A percentile compares a stretch with the other conserved stretches of the same genome.
These are phyloP conservation scores for Eudorina sp. DNA, from an alignment of 139 green algal genomes.

Conservation along the genomic window DNA sequence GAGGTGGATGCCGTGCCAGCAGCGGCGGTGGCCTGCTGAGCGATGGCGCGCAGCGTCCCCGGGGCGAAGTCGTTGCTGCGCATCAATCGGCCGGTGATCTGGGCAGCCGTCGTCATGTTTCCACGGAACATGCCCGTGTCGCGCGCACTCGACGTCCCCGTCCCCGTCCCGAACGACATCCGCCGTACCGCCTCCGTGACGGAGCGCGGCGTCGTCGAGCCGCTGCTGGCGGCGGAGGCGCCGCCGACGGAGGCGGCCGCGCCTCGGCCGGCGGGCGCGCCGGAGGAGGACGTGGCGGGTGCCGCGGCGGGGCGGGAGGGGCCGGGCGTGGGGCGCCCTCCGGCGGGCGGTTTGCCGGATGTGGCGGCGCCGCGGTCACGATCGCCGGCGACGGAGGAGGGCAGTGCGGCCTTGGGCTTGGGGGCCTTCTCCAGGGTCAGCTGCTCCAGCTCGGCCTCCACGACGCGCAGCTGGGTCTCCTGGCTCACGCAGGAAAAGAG, in stretches of 20 bases:
- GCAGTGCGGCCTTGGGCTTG: neutral
- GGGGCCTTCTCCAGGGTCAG: slow-evolving; percentile 27
- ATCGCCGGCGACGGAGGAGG: neutral
- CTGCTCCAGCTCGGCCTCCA: slow-evolving; percentile 41
- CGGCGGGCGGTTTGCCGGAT: neutral
- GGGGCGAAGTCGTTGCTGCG: slow-evolving; percentile 26
- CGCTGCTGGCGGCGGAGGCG: neutral
- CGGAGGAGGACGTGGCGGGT: neutral
- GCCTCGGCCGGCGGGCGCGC: neutral
- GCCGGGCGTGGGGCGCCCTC: neutral
- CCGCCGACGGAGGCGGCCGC: neutral
- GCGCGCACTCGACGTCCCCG: neutral
- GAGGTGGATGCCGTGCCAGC: neutral
- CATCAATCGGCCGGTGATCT: neutral
- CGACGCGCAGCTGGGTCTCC: slow-evolving; percentile 11
- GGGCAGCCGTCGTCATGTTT: neutral
- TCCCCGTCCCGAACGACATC: neutral
- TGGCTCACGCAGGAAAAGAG: too few species aligned
- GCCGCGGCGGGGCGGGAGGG: neutral
- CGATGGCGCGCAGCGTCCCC: neutral
- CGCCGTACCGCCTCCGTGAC: neutral
- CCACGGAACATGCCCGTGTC: neutral
- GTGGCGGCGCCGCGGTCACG: neutral
- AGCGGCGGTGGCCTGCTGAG: neutral
- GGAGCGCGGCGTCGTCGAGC: neutral